These are phyloP conservation scores for Neopestalotiopsis rosae DNA, from an alignment of 2,329 filamentous ascomycete species.

Conservation along the genomic window DNA sequence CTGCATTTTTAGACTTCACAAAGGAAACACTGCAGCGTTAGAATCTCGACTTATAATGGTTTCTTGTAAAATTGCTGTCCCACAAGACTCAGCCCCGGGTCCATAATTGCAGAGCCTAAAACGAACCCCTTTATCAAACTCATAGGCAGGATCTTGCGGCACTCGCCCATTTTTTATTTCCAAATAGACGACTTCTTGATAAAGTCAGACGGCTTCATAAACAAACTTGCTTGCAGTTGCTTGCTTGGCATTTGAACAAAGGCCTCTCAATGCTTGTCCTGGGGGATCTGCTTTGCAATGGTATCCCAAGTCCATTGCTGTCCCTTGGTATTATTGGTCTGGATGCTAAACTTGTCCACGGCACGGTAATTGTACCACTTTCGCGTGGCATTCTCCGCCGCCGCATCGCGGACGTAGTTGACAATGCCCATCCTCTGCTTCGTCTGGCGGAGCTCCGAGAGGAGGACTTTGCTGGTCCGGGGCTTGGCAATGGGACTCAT, in stretches of 20 bases:
- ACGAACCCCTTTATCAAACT: too few relatives aligned
- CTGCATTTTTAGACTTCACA: too few relatives aligned
- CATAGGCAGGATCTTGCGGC: too few relatives aligned
- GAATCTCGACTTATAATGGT: too few relatives aligned
- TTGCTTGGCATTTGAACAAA: background rate
- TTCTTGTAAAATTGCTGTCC: too few relatives aligned
- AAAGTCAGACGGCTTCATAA: too few relatives aligned
- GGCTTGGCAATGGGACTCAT: conserved; percentile 62
- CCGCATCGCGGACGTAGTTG: conserved; percentile 41
- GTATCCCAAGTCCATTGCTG: conserved; percentile 44
- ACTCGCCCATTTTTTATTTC: too few relatives aligned
- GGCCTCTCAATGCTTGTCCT: background rate
- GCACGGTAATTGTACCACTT: conserved; percentile 44
- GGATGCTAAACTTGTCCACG: conserved; percentile 41
- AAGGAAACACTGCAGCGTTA: too few relatives aligned
- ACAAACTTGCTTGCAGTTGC: too few relatives aligned
- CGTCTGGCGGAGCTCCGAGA: conserved; percentile 40
- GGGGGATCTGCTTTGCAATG: conserved; percentile 33
- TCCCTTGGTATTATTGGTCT: conserved; percentile 32
- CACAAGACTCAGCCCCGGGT: too few relatives aligned
- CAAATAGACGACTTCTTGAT: too few relatives aligned
- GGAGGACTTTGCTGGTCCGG: conserved; percentile 41
- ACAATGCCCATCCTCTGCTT: conserved; percentile 42
- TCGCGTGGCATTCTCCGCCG: conserved; percentile 32
- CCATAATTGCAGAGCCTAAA: too few relatives aligned